Evolutionary conservation across 495 filamentous ascomycete species (phyloP).

Genomic region (Hypomontagnella monticulosa): DNA sequence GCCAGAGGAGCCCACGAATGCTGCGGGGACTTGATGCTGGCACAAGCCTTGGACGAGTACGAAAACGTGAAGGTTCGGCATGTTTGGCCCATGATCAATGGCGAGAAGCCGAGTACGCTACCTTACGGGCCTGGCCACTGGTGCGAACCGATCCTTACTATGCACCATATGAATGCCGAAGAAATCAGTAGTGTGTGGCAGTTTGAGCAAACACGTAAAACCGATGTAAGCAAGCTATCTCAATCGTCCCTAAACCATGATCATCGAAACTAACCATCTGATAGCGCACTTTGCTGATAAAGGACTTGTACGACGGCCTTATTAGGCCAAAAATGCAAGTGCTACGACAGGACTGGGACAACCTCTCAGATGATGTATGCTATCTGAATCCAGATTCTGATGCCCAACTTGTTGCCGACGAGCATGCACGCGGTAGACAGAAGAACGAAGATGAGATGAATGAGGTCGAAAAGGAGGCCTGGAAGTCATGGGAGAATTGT

Average conservation of each 20-base stretch:
- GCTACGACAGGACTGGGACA: slow-evolving; percentile 55
- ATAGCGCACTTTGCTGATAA: slow-evolving; percentile 50
- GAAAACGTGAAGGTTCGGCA: slow-evolving; percentile 54
- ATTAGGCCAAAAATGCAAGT: slow-evolving; percentile 48
- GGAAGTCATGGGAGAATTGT: slow-evolving; percentile 52
- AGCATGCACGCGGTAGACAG: slow-evolving; percentile 32
- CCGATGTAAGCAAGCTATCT: slow-evolving; percentile 43
- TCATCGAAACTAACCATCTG: slow-evolving; percentile 11
- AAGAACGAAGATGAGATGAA: slow-evolving; percentile 50
- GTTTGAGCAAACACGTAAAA: slow-evolving; percentile 50
- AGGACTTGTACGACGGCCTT: slow-evolving; percentile 54
- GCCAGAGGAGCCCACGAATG: slow-evolving; percentile 53
- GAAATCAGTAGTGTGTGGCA: slow-evolving; percentile 51
- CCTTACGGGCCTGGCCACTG: slow-evolving; percentile 58
- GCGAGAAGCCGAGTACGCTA: slow-evolving; percentile 54
- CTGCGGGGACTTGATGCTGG: slow-evolving; percentile 60
- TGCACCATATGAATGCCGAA: slow-evolving; percentile 60
- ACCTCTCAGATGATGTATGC: slow-evolving; percentile 53
- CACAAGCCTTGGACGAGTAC: slow-evolving; percentile 52
- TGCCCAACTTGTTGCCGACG: slow-evolving; percentile 36
- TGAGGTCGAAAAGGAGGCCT: slow-evolving; percentile 48
- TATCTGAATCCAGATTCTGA: slow-evolving; percentile 48
- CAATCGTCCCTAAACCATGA: slow-evolving; percentile 33
- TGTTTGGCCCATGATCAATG: slow-evolving; percentile 63
- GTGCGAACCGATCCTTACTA: slow-evolving; percentile 65